These are phyloP conservation scores for Abortiporus biennis DNA, from an alignment of 1,284 basidiomycete species.

Conservation along the genomic window DNA sequence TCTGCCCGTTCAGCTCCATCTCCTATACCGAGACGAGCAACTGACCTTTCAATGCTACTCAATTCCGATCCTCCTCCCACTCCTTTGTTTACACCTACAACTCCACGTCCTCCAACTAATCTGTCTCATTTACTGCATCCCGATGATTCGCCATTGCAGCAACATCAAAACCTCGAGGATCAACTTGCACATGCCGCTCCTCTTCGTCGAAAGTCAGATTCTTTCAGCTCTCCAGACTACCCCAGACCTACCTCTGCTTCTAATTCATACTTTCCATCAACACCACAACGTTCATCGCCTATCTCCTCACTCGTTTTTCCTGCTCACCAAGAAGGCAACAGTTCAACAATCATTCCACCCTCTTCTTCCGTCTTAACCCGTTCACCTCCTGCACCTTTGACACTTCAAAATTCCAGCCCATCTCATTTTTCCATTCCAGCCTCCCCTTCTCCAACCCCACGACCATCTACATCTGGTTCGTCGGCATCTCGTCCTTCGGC, in stretches of 20 bases:
- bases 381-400: slow-evolving; percentile 5
- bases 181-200: slow-evolving; percentile 24
- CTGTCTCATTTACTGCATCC: slow-evolving; percentile 48
- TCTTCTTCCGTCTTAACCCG: too few species aligned
- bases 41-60: slow-evolving; percentile 63
- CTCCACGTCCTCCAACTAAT: slow-evolving; percentile 30
- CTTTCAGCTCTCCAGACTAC: slow-evolving; percentile 10
- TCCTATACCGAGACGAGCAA: slow-evolving; percentile 52
- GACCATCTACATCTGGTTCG: slow-evolving; percentile 11
- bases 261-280: too few species aligned
- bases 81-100: slow-evolving; percentile 33
- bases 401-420: slow-evolving; percentile 4
- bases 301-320: too few species aligned
- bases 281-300: too few species aligned
- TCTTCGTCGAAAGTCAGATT: slow-evolving; percentile 21
- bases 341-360: too few species aligned
- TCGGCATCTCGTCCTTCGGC: slow-evolving; percentile 4
- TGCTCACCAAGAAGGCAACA: too few species aligned
- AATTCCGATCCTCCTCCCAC: slow-evolving; percentile 47
- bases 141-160: slow-evolving; percentile 28
- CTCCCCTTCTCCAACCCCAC: slow-evolving; percentile 19
- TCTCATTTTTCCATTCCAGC: slow-evolving; percentile 16
- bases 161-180: too few species aligned
- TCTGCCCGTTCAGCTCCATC: slow-evolving; percentile 14
- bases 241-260: slow-evolving; percentile 3